Conservation (phyloP, 164 flowering plant genomes). For the Brasenia schreberi region DNA sequence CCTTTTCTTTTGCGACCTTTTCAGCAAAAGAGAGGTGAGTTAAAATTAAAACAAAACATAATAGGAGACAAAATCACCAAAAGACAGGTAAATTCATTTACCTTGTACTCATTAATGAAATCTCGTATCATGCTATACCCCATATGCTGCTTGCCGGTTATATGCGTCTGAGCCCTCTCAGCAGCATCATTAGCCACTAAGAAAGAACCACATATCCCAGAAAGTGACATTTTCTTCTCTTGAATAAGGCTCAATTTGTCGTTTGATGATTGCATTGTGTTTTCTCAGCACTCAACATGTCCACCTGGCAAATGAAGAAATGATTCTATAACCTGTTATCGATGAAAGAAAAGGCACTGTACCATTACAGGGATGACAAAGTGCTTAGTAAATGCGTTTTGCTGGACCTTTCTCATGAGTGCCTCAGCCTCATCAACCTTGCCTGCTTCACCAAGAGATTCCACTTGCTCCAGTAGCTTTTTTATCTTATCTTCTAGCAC, state of each 20-base stretch:
- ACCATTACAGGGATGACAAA: not conserved
- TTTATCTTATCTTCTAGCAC: slow-evolving; percentile 92
- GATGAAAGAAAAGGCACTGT: not conserved
- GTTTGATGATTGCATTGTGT: slow-evolving; percentile 37
- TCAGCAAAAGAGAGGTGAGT: slow-evolving; percentile 2
- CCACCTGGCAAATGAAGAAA: slow-evolving; percentile 45
- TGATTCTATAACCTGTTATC: not conserved
- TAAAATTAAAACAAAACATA: not conserved
- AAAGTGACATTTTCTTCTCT: slow-evolving; percentile 96
- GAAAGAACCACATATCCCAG: slow-evolving; percentile 95
- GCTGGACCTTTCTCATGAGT: slow-evolving; percentile 58
- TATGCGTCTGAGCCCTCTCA: slow-evolving; percentile 94
- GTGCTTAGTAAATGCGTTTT: too few species aligned
- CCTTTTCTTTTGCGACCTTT: slow-evolving; percentile 82
- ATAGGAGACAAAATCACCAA: not conserved
- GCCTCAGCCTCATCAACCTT: slow-evolving; percentile 99
- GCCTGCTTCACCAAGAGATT: slow-evolving; percentile 95
- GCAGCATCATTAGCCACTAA: slow-evolving; percentile 94
- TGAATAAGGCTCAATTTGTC: slow-evolving; percentile 71
- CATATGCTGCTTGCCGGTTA: slow-evolving; percentile 94
- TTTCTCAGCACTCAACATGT: slow-evolving; percentile 69
- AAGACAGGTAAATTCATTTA: slow-evolving; percentile 8
- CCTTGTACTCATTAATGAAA: slow-evolving; percentile 75
- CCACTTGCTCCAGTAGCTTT: slow-evolving; percentile 90
- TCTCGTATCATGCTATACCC: slow-evolving; percentile 98